Evolutionary conservation across 1,284 basidiomycete species (phyloP), one percentile per base, ranked within the genome.

Genomic region (Trichosporon sp.): DNA sequence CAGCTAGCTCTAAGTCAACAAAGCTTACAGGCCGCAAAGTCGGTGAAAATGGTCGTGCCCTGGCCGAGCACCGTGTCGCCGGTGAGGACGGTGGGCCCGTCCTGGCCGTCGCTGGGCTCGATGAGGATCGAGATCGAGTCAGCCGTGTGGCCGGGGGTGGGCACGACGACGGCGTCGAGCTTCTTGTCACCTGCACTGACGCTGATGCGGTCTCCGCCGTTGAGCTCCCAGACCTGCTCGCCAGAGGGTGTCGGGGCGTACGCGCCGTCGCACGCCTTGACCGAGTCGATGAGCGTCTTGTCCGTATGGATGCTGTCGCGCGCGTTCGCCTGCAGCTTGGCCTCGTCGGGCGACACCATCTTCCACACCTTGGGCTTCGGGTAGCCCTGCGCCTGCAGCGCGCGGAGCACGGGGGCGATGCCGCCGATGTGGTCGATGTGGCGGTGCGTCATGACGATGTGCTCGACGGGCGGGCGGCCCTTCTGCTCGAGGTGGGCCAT

Each of bases 11-110:
- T 62, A 25, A 6, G 18, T 23, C 34, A 15, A 3, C 5, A 2
- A 15, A 38, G 72, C 85, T 87, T 65, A 87, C 97, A 97, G 1
- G 86, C 78, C 0, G 86, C 85, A 7, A 98, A 87, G 77, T 97
- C 92, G 75, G 92, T 91, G 77, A 98, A 98, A 2, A 96, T 89
- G 1, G 93, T 88, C 0, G 94, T 95, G 1, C 95, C 94, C 73
- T 94, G 89, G 0, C 96, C 95, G 25, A 98, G 87, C 5, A 98
- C 89, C 6, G 91, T 92, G 82, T 98, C 96, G 0, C 91, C 93
- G 0, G 93, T 95, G 83, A 96, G 92, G 27, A 95, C 85, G 1
- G 88, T 89, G 51, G 85, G 76, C 78, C 80, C 91, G 53, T 64
- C 67, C 51, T 66, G 65, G 12, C 65, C 67, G 21, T 65, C 34